Conservation (phyloP, 2,329 filamentous ascomycete genomes). For the Plenodomus lindquistii region DNA sequence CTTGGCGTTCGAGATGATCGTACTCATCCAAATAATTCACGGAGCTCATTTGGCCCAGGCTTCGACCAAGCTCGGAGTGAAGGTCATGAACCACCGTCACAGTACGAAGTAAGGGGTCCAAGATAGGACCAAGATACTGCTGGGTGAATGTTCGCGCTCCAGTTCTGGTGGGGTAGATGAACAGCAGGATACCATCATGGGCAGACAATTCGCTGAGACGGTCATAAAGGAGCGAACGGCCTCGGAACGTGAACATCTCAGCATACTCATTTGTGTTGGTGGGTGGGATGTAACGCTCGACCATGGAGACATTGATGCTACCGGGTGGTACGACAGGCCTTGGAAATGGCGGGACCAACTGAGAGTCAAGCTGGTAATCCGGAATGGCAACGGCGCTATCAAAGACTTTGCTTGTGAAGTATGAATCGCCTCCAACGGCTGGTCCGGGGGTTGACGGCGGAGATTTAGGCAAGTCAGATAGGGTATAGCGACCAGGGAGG, state of each 20-base stretch:
- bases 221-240: slow-evolving; percentile 62
- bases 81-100: slow-evolving; percentile 63
- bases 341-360: slow-evolving; percentile 55
- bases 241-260: slow-evolving; percentile 60
- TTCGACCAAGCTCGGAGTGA: slow-evolving; percentile 59
- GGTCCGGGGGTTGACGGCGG: slow-evolving; percentile 62
- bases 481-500: slow-evolving; percentile 63
- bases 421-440: slow-evolving; percentile 58
- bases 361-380: slow-evolving; percentile 60
- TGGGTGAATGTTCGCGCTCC: slow-evolving; percentile 63
- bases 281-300: slow-evolving; percentile 69
- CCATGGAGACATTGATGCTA: slow-evolving; percentile 63
- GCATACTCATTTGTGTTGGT: slow-evolving; percentile 61
- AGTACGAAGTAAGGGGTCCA: slow-evolving; percentile 63
- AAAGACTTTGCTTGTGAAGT: slow-evolving; percentile 65
- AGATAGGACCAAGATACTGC: slow-evolving; percentile 62
- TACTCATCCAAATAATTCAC: slow-evolving; percentile 60
- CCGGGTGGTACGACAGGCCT: slow-evolving; percentile 63
- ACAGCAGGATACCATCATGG: slow-evolving; percentile 60
- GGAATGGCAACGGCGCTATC: slow-evolving; percentile 64
- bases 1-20: slow-evolving; percentile 49
- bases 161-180: slow-evolving; percentile 64
- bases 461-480: slow-evolving; percentile 65
- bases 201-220: slow-evolving; percentile 63
- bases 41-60: slow-evolving; percentile 58